These are phyloP conservation scores for Phytophthora quininea DNA, from an alignment of 352 stramenopile genomes.

Conservation along the genomic window DNA sequence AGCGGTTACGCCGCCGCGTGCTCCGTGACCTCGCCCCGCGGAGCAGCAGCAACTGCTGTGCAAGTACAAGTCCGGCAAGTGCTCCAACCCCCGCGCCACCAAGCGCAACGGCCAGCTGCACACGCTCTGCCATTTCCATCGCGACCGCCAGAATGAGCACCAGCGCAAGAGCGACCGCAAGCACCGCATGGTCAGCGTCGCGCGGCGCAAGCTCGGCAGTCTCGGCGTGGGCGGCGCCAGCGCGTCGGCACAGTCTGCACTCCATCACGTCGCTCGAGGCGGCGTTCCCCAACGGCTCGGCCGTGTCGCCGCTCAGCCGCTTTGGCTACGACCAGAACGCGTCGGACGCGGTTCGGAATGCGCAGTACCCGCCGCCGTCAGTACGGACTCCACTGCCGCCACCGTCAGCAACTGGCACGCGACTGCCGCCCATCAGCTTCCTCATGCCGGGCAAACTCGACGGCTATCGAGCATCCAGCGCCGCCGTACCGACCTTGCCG, in stretches of 20 bases:
- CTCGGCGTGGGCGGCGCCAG: slow-evolving; percentile 54
- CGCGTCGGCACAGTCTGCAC: slow-evolving; percentile 43
- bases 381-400: slow-evolving; percentile 9
- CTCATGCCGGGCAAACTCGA: slow-evolving; percentile 76
- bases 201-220: slow-evolving; percentile 71
- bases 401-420: slow-evolving; percentile 30
- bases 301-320: slow-evolving; percentile 34
- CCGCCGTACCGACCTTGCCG: slow-evolving; percentile 43
- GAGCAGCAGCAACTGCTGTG: slow-evolving; percentile 62
- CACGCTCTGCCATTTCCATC: slow-evolving; percentile 87
- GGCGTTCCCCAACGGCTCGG: slow-evolving; percentile 38
- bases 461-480: slow-evolving; percentile 55
- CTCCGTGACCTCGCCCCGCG: slow-evolving; percentile 45
- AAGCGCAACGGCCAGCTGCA: slow-evolving; percentile 88
- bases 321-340: slow-evolving; percentile 43
- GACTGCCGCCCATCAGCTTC: slow-evolving; percentile 78
- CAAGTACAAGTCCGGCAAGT: slow-evolving; percentile 91
- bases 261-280: slow-evolving; percentile 49
- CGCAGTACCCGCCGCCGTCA: slow-evolving; percentile 21
- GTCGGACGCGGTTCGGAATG: slow-evolving; percentile 42
- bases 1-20: slow-evolving; percentile 27
- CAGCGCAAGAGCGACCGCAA: slow-evolving; percentile 90
- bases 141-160: slow-evolving; percentile 83
- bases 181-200: slow-evolving; percentile 82
- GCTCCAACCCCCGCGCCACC: slow-evolving; percentile 77